Base-by-base conservation (phyloP, 1,139 yeast genomes). In the Saccharomyces hybrid region DNA sequence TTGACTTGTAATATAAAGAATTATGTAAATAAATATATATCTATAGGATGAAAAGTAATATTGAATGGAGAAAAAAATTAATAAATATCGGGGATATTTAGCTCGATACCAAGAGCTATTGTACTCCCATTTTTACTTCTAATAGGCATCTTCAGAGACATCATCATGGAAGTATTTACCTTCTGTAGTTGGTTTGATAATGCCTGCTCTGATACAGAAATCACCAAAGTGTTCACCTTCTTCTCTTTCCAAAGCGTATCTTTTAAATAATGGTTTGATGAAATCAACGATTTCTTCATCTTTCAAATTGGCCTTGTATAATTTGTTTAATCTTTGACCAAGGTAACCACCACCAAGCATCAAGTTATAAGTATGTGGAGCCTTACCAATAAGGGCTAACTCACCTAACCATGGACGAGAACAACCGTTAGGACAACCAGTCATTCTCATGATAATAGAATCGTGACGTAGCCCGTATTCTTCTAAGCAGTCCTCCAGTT, bases 381-480 rank as follows among this genome's bases (percentile, higher is more conserved):
- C 97, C 72, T 93, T 93, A 73, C 99, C 99, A 54, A 93, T 96
- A 58, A 89, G 78, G 0, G 98, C 98, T 56, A 93, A 83, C 73
- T 93, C 99, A 2, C 97, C 98, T 54, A 93, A 76, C 97, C 97
- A 93, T 24, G 98, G 98, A 72, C 99, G 84, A 28, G 99, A 93
- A 78, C 99, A 93, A 62, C 98, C 99, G 71, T 93, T 93, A 56
- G 98, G 97, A 79, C 99, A 93, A 59, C 99, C 99, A 48, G 98
- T 90, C 97, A 93, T 91, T 76, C 99, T 84, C 96, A 93, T 88
- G 32, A 90, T 96, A 62, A 93, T 81, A 6, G 96, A 84, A 71
- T 93, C 98, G 68, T 90, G 96, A 70, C 96, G 86, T 64, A 93
- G 80, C 5, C 99, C 99, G 62, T 84, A 84, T 66, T 90, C 96